phyloP scores from a whole-genome alignment of 176 grass and related monocot genomes.

The Hordeum marinum region DNA sequence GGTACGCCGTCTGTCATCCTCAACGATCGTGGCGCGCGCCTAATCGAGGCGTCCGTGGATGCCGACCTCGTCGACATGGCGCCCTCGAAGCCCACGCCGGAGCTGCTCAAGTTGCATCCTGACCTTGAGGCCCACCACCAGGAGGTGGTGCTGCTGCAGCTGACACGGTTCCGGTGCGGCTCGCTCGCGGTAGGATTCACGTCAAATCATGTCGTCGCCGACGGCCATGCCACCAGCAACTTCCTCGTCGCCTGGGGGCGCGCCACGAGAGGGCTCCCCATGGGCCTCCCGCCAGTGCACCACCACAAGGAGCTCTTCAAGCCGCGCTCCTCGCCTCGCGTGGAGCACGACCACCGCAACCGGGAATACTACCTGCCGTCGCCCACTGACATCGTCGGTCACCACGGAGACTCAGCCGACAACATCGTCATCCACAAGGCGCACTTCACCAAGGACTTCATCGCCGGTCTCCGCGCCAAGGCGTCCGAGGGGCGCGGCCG shows the following conservation, averaged over 20 bases:
- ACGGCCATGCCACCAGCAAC: neutral
- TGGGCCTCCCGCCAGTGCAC: neutral
- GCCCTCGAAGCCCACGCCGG: neutral
- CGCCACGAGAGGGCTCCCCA: neutral
- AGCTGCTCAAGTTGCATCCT: neutral
- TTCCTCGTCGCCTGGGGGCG: neutral
- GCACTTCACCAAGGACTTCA: slow-evolving; percentile 69
- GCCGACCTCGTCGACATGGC: neutral
- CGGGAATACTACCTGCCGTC: neutral
- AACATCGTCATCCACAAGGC: slow-evolving; percentile 49
- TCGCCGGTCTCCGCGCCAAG: slow-evolving; percentile 29
- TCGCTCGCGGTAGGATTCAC: slow-evolving; percentile 10
- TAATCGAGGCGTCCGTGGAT: neutral
- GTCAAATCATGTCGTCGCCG: neutral
- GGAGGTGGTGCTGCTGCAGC: neutral
- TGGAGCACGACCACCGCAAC: slow-evolving; percentile 3
- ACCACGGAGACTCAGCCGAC: neutral
- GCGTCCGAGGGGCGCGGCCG: slow-evolving; percentile 20
- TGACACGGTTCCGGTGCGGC: slow-evolving; percentile 13
- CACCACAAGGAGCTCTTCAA: neutral
- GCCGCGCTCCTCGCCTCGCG: neutral
- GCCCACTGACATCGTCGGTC: neutral
- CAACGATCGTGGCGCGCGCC: neutral
- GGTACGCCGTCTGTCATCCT: neutral
- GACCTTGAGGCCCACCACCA: neutral